Evolutionary conservation across 2,329 filamentous ascomycete species (phyloP).

Genomic region (Ophiostoma triangulosporum): DNA sequence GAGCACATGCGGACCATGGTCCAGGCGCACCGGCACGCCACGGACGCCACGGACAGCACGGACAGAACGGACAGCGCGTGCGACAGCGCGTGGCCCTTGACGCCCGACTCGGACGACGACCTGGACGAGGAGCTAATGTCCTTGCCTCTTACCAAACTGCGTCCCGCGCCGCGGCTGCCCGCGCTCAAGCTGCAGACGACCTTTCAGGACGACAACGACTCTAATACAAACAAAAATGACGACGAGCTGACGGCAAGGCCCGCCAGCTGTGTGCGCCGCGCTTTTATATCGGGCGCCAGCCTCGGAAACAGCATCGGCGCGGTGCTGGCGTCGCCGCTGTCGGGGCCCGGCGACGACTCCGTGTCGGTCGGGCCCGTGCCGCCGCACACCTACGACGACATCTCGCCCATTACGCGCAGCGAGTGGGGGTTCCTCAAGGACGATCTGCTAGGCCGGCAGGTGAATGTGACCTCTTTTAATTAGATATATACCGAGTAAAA

Average conservation of each 20-base stretch:
- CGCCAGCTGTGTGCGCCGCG: constrained; percentile 17
- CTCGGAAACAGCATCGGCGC: constrained; percentile 26
- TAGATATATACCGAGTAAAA: neutral
- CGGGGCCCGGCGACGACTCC: neutral
- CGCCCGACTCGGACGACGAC: neutral
- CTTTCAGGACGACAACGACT: constrained; percentile 5
- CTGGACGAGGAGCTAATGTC: too few relatives aligned
- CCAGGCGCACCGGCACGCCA: neutral
- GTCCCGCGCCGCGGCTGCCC: constrained; percentile 13
- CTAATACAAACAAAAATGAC: constrained; percentile 12
- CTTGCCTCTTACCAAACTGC: too few relatives aligned
- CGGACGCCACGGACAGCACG: too few relatives aligned
- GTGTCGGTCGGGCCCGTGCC: constrained; percentile 29
- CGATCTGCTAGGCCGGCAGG: constrained; percentile 32
- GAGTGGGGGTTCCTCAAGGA: constrained; percentile 51
- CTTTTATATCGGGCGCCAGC: constrained; percentile 10
- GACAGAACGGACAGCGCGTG: too few relatives aligned
- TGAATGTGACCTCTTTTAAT: constrained; percentile 36
- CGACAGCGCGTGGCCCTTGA: neutral
- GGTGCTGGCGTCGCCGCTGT: constrained; percentile 14
- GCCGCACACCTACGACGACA: constrained; percentile 47
- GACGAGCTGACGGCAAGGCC: constrained; percentile 26
- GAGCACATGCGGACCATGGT: neutral
- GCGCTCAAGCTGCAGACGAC: constrained; percentile 29
- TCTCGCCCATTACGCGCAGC: constrained; percentile 46